phyloP scores from a whole-genome alignment of 2,329 filamentous ascomycete genomes.

The Scopulariopsis brevicaulis region DNA sequence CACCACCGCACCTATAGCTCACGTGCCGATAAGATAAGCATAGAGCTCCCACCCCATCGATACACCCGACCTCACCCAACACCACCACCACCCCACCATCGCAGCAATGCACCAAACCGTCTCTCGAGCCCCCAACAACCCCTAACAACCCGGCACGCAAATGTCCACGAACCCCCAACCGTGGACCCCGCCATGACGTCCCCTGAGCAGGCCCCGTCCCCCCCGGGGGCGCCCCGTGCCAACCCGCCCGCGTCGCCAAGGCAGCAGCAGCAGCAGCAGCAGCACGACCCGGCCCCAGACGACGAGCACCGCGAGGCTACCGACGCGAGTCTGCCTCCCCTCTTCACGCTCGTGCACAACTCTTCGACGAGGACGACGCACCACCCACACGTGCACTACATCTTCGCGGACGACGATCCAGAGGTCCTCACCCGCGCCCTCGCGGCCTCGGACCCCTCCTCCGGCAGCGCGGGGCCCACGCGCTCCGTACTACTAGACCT shows the following conservation, averaged over 20 bases:
- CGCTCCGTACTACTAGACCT: slow-evolving; percentile 47
- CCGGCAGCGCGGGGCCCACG: slow-evolving; percentile 9
- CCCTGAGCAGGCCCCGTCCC: neutral
- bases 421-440: slow-evolving; percentile 61
- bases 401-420: slow-evolving; percentile 86
- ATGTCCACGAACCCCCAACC: neutral
- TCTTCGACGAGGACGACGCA: slow-evolving; percentile 59
- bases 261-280: slow-evolving; percentile 1
- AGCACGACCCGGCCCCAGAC: neutral
- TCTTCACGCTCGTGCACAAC: slow-evolving; percentile 81
- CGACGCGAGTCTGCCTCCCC: slow-evolving; percentile 29
- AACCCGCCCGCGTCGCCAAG: neutral
- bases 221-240: neutral
- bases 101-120: neutral
- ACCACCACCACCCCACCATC: neutral
- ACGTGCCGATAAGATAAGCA: slow-evolving; percentile 5
- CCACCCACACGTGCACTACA: slow-evolving; percentile 81
- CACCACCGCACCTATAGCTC: neutral
- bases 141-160: neutral
- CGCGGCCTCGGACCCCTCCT: slow-evolving; percentile 20
- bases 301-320: neutral
- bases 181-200: slow-evolving; percentile 3
- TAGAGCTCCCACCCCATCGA: neutral
- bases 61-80: neutral
- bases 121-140: neutral